Percentiles rank a stretch among this genome's conserved stretches.
phyloP scores from a whole-genome alignment of 2,329 filamentous ascomycete genomes.

The Dothiorella sarmentorum region DNA sequence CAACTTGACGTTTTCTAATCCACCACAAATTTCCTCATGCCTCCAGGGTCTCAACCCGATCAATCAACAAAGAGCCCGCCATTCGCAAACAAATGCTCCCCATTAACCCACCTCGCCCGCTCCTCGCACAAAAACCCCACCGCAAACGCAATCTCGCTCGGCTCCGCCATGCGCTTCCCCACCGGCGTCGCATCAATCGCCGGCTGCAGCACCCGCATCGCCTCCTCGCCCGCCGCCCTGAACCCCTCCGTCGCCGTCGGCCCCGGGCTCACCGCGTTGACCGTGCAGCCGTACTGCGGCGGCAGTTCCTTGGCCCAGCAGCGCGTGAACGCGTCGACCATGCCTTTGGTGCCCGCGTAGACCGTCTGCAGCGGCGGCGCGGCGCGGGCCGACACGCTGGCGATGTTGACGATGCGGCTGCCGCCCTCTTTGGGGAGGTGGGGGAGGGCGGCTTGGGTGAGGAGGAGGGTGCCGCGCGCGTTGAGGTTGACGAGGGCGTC shows the following conservation, averaged over 20 bases:
- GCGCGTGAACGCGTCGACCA: conserved; percentile 48
- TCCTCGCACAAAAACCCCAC: conserved; percentile 47
- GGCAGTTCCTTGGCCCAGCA: conserved; percentile 47
- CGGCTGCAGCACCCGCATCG: conserved; percentile 49
- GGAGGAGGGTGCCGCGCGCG: conserved; percentile 42
- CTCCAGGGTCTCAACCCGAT: background rate
- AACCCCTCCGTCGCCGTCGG: conserved; percentile 40
- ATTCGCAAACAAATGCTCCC: conserved; percentile 31
- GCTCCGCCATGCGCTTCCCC: conserved; percentile 41
- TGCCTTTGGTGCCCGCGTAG: conserved; percentile 50
- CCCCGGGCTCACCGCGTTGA: conserved; percentile 46
- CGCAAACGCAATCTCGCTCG: conserved; percentile 47
- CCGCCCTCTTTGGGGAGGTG: conserved; percentile 36
- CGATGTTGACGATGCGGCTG: conserved; percentile 46
- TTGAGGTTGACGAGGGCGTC: conserved; percentile 43
- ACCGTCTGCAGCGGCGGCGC: conserved; percentile 43
- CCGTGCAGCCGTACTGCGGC: conserved; percentile 45
- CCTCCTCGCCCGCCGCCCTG: conserved; percentile 33
- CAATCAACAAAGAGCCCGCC: conserved; percentile 26
- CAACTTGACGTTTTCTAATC: too few species aligned
- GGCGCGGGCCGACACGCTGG: conserved; percentile 35
- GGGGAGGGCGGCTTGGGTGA: conserved; percentile 38
- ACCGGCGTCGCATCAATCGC: conserved; percentile 47
- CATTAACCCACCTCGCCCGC: conserved; percentile 48
- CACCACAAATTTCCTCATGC: too few species aligned